Evolutionary conservation across 1,284 basidiomycete genomes (phyloP).

Genomic region (Inonotus obliquus): DNA sequence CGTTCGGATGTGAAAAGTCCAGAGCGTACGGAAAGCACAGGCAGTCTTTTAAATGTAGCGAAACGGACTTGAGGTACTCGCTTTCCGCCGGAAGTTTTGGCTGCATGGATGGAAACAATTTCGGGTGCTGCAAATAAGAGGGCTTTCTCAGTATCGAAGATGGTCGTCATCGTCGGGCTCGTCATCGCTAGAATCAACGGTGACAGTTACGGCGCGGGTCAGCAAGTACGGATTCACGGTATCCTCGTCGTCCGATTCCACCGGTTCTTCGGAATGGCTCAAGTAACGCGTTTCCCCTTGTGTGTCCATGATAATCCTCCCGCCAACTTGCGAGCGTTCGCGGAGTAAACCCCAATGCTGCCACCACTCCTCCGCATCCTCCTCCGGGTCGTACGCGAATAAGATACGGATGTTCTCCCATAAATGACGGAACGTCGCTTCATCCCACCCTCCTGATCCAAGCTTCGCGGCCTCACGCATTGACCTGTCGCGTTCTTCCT

Average conservation of each 20-base stretch:
- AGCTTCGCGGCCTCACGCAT: constrained; percentile 30
- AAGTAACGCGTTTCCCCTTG: background rate
- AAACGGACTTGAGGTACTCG: too few relatives aligned
- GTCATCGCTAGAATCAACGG: background rate
- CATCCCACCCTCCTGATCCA: constrained; percentile 17
- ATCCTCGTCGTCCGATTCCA: background rate
- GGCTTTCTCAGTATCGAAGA: background rate
- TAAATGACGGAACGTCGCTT: constrained; percentile 14
- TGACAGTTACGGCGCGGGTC: constrained; percentile 5
- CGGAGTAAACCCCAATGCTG: constrained; percentile 16
- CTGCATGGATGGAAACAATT: background rate
- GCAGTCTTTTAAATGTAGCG: too few relatives aligned
- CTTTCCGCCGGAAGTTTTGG: too few relatives aligned
- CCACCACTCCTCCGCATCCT: constrained; percentile 19
- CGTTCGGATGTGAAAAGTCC: background rate
- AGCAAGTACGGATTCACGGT: background rate
- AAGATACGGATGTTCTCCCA: constrained; percentile 19
- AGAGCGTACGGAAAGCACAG: background rate
- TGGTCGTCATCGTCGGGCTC: background rate
- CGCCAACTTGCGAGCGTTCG: constrained; percentile 14
- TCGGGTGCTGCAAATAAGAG: background rate
- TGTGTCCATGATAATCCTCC: background rate
- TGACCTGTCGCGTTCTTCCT: constrained; percentile 37
- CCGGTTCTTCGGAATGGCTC: background rate
- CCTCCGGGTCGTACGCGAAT: constrained; percentile 18